Evolutionary conservation across 208 protist species (phyloP), one percentile per base, ranked within the genome.

Genomic region (Trypanosoma brucei): DNA sequence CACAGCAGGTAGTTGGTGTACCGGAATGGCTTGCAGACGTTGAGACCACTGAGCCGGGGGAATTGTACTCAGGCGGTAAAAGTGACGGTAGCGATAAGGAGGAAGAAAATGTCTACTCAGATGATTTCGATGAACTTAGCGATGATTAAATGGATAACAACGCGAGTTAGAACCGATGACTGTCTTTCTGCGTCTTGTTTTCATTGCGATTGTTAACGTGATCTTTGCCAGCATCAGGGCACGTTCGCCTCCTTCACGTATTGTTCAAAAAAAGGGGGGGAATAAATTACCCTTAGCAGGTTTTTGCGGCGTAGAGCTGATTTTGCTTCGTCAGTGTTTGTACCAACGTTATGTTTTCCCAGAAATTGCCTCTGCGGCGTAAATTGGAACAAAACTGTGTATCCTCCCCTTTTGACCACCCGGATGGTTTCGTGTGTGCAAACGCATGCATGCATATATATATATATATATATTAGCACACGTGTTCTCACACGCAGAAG

Each of bases 91-190:
- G 36, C 44, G 34, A 9, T 8, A 44, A 4, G 30, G 50, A 14
- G 74, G n/a, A 11, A 64, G 60, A 61, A 14, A 51, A 65, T 11
- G 44, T 68, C 31, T 86, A 86, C 67, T 70, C 68, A 1, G 75
- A 86, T 61, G 79, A 86, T 42, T 86, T 86, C 62, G 79, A 86
- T 49, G 72, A 81, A 46, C 9, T 69, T 40, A 65, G 38, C 33
- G 62, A 64, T 45, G 53, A 45, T 35, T 50, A 72, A 37, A 11
- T 33, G 36, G 52, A 38, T 7, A 40, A 39, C 38, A 14, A n/a
- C 9, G 1, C 49, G 39, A 64, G 46, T 14, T 40, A 56, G 33
- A 49, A 46, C 37, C 3, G 33, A 44, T 40, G 33, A 35, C 22
- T 0, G 39, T 58, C 9, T 42, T 40, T 58, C 6, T 9, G 6